phyloP scores from a whole-genome alignment of 306 rosid genomes.

The Medicago ruthenica region DNA sequence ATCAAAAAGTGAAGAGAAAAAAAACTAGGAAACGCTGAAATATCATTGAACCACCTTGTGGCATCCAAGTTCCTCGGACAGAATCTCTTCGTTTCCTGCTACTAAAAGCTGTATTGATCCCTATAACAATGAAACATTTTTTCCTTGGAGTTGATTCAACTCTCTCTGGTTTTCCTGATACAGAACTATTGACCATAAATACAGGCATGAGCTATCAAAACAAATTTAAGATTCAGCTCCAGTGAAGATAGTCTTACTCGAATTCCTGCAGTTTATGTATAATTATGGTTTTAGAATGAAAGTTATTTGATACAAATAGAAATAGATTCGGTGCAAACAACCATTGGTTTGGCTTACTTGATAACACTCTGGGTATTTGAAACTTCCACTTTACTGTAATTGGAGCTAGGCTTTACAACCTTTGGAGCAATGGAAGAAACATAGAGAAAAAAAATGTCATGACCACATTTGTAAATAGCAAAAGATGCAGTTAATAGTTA shows the following conservation, averaged over 20 bases:
- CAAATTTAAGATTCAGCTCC: conserved; percentile 63
- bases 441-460: conserved; percentile 4
- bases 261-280: conserved; percentile 55
- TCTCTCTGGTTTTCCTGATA: conserved; percentile 51
- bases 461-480: conserved; percentile 33
- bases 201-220: conserved; percentile 43
- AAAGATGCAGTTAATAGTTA: conserved; percentile 21
- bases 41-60: conserved; percentile 65
- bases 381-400: conserved; percentile 53
- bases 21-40: conserved; percentile 32
- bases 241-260: conserved; percentile 59
- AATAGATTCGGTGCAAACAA: conserved; percentile 35
- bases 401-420: conserved; percentile 52
- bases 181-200: conserved; percentile 51
- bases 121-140: conserved; percentile 82
- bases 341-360: conserved; percentile 56
- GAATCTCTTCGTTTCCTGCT: conserved; percentile 89
- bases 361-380: conserved; percentile 51
- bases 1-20: conserved; percentile 18
- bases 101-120: conserved; percentile 88
- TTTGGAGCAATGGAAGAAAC: conserved; percentile 43
- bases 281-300: conserved; percentile 39
- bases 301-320: conserved; percentile 22
- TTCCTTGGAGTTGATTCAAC: conserved; percentile 55
- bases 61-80: conserved; percentile 94